Conservation (phyloP, 202 grass and related monocot genomes). For the Saccharum hybrid region DNA sequence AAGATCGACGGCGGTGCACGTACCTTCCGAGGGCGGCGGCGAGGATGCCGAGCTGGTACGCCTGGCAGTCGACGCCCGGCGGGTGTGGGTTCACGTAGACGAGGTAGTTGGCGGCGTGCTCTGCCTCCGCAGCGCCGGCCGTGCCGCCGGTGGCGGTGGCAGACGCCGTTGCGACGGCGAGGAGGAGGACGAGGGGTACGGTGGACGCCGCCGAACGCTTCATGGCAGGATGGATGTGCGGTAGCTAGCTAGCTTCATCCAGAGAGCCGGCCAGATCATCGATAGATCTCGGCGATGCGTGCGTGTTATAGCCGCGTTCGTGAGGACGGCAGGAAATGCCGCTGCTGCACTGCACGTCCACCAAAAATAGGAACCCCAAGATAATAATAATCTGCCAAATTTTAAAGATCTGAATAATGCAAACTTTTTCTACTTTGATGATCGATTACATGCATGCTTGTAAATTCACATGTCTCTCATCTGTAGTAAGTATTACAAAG, state of each 20-base stretch:
- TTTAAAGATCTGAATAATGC: not conserved
- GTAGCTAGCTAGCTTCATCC: not conserved
- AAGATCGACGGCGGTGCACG: not conserved
- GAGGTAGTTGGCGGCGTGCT: conserved; percentile 39
- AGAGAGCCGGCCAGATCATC: no score
- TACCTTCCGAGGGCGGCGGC: conserved; percentile 58
- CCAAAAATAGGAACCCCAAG: not conserved
- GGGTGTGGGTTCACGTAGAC: conserved; percentile 54
- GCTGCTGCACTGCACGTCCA: no score
- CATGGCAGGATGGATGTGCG: conserved; percentile 5
- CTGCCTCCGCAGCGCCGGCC: not conserved
- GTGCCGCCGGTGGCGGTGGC: not conserved
- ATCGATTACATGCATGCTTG: no score
- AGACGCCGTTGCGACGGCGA: not conserved
- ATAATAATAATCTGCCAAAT: not conserved
- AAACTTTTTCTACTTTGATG: no score
- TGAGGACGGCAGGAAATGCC: not conserved
- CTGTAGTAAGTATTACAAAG: no score
- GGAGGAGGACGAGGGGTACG: not conserved
- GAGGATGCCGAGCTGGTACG: conserved; percentile 68
- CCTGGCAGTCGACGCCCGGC: conserved; percentile 35
- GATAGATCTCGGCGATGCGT: not conserved
- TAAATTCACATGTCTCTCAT: no score
- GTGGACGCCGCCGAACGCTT: not conserved
- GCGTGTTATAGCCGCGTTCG: not conserved